phyloP scores from a whole-genome alignment of 768 basidiomycete species.

The Inosperma sp. region DNA sequence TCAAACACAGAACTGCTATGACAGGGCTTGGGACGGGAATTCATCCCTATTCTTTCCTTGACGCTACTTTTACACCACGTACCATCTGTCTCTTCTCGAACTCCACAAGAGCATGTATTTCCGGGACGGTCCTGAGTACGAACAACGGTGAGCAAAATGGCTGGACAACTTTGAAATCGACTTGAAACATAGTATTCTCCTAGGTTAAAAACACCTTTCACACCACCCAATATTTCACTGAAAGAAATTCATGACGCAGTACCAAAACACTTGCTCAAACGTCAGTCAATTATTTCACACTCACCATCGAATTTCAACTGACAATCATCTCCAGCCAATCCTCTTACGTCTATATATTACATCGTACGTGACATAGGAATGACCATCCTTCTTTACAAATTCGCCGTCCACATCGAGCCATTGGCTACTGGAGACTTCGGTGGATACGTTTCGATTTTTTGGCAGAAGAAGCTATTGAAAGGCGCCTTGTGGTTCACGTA shows the following conservation, averaged over 20 bases:
- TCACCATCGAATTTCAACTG: neutral
- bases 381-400: slow-evolving; percentile 38
- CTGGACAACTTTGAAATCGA: neutral
- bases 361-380: slow-evolving; percentile 43
- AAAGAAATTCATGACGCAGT: slow-evolving; percentile 55
- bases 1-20: no score
- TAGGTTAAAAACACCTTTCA: slow-evolving; percentile 43
- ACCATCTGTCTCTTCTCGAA: neutral
- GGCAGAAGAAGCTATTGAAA: slow-evolving; percentile 30
- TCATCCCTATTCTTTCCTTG: no score
- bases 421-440: slow-evolving; percentile 37
- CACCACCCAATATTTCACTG: slow-evolving; percentile 44
- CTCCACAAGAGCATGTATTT: no score
- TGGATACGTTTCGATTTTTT: slow-evolving; percentile 31
- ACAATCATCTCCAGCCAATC: slow-evolving; percentile 27
- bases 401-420: slow-evolving; percentile 41
- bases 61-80: no score
- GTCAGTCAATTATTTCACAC: slow-evolving; percentile 22
- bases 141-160: slow-evolving; percentile 28
- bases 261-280: slow-evolving; percentile 47
- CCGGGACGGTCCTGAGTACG: slow-evolving; percentile 39
- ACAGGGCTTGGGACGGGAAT: no score
- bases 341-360: slow-evolving; percentile 38
- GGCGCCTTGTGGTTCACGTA: slow-evolving; percentile 41
- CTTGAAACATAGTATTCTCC: neutral